Base-by-base conservation (phyloP, 768 basidiomycete genomes). In the Bullera alba region DNA sequence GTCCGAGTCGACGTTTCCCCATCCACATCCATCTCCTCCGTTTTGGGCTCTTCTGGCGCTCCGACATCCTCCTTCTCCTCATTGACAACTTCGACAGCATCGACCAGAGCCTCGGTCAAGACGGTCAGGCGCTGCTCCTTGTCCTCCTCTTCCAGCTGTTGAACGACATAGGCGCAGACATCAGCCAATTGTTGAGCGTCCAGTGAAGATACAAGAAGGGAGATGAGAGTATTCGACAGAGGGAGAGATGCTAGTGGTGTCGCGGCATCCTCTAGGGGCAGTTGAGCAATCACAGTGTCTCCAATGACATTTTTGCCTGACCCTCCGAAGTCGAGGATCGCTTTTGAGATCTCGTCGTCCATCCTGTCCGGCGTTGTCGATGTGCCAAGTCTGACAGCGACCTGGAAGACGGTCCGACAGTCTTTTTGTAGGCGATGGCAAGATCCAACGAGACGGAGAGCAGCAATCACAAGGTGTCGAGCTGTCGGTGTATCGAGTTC, bases 31-130 rank as follows among this genome's bases (percentile, higher is more conserved):
- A 50, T 39, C 32, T n/a, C 26, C 19, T 39, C 25, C 50, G 4
- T 42, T 16, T 16, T 8, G 10, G 32, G 12, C 10, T 25, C 21
- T 34, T 46, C 43, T 4, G 30, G 23, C 35, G 25, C 25, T 27
- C 32, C 47, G 7, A 48, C 16, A 6, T 55, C 61, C 49, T 63
- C 61, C 29, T 17, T 41, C 14, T 59, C 53, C 48, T 58, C 47
- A 41, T 63, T 57, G 46, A 61, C 28, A 0, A 54, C 43, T 28
- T 61, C 56, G 0, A 55, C 56, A 5, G 53, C 38, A 42, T 61
- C 60, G 16, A 58, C 57, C 8, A 53, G 17, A 19, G 42, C 46
- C 42, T 61, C 54, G 17, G 48, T 53, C 16, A 54, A 34, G n/a
- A 2, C 12, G 14, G 39, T 42, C 19, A 42, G 45, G n/a, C 46